Evolutionary conservation across 495 filamentous ascomycete species (phyloP).

Genomic region (Sphaerosporella brunnea): DNA sequence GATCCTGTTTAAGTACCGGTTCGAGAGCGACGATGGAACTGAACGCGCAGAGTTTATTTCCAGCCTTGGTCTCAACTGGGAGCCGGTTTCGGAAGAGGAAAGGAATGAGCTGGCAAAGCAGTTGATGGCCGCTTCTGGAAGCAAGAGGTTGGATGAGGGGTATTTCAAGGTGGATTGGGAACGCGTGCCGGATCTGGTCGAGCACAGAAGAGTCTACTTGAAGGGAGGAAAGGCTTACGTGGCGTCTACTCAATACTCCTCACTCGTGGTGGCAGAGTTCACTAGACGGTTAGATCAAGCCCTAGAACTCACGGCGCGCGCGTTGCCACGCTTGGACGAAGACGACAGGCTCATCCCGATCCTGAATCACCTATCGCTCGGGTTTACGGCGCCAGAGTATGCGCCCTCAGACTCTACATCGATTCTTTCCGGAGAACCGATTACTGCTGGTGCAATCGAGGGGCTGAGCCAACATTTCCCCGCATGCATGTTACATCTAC

Average conservation of each 20-base stretch:
- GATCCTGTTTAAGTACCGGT: conserved; percentile 68
- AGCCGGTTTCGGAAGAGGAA: conserved; percentile 62
- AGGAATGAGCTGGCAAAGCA: conserved; percentile 36
- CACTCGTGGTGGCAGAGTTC: conserved; percentile 79
- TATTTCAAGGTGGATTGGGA: conserved; percentile 97
- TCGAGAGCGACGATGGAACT: conserved; percentile 46
- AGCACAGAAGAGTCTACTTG: conserved; percentile 56
- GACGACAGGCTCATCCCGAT: conserved; percentile 92
- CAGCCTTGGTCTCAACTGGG: conserved; percentile 61
- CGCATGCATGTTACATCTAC: conserved; percentile 81
- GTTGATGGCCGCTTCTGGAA: conserved; percentile 39
- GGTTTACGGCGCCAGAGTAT: conserved; percentile 79
- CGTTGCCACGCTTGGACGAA: conserved; percentile 83
- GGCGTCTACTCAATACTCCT: conserved; percentile 64
- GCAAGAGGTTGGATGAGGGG: conserved; percentile 40
- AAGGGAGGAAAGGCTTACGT: conserved; percentile 79
- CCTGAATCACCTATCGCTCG: conserved; percentile 75
- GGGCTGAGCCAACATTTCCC: conserved; percentile 75
- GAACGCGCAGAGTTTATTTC: conserved; percentile 65
- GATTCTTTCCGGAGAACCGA: conserved; percentile 42
- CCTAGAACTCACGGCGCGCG: conserved; percentile 74
- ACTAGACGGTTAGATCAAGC: conserved; percentile 55
- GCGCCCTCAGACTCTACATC: conserved; percentile 42
- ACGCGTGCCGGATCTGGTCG: conserved; percentile 76
- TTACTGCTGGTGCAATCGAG: conserved; percentile 66